A percentile compares a stretch with the other conserved stretches of the same genome.
Conservation (phyloP, 306 rosid species). For the Malus fusca region DNA sequence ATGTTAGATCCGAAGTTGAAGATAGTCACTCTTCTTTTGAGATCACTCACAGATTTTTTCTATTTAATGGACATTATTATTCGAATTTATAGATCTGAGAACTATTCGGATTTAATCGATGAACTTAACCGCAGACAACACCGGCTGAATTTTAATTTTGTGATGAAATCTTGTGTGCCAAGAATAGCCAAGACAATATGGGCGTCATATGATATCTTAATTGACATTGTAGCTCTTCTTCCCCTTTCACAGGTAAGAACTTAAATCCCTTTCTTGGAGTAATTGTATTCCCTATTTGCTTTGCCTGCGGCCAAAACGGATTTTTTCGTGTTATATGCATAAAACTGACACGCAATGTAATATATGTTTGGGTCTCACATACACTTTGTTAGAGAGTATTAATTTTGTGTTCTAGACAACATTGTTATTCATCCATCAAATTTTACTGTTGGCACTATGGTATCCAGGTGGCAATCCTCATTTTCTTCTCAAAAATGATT, state of each 20-base stretch:
- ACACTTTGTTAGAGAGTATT: too few species aligned
- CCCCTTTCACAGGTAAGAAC: slow-evolving; percentile 19
- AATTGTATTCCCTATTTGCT: too few species aligned
- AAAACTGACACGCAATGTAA: too few species aligned
- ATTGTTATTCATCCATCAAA: too few species aligned
- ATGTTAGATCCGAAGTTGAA: slow-evolving; percentile 14
- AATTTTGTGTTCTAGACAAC: too few species aligned
- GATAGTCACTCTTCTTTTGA: slow-evolving; percentile 1
- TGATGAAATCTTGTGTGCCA: neutral
- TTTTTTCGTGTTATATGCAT: too few species aligned
- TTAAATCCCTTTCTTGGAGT: neutral
- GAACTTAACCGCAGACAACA: neutral
- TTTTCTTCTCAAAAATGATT: slow-evolving; percentile 8
- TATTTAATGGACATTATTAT: slow-evolving; percentile 15
- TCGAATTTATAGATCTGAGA: neutral
- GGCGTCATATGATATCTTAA: neutral
- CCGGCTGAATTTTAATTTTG: neutral
- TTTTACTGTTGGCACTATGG: neutral
- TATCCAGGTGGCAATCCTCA: slow-evolving; percentile 7
- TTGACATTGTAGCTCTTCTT: slow-evolving; percentile 27
- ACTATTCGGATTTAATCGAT: neutral
- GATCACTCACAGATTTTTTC: slow-evolving; percentile 21
- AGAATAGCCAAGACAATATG: neutral
- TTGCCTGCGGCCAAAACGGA: too few species aligned
- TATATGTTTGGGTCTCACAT: too few species aligned